Evolutionary conservation across 2,329 filamentous ascomycete genomes (phyloP), one percentile per base, ranked within the genome.

Genomic region (Stagonosporopsis tanaceti): DNA sequence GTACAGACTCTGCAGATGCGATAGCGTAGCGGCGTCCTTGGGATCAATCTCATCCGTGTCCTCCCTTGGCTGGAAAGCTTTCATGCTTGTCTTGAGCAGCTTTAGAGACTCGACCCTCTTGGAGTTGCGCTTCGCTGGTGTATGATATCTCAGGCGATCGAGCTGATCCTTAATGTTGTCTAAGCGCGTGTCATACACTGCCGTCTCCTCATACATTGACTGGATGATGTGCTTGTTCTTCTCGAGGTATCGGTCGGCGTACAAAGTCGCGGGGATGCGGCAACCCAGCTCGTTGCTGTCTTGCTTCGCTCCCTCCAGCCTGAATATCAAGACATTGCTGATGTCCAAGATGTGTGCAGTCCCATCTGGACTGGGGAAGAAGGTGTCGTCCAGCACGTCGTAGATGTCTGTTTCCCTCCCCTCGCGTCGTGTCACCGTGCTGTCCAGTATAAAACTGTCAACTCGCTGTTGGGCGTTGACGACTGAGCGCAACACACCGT

Each of bases 201-300:
- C 67, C 53, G 77, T 77, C 20, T 79, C 65, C 24, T 66, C 60
- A n/a, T 83, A 80, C 55, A 87, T 79, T 8, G 79, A 76, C 40
- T 77, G 77, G 15, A 83, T 79, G 9, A 78, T 66, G 1, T 78
- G 77, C 53, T 79, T 77, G 57, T 83, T 84, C 59, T 79, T 76
- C 46, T 83, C 77, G 42, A 87, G 75, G 68, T 89, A 89, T 42
- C 86, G 81, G 72, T 89, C 87, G 4, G 84, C 79, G 61, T 85
- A 87, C 65, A 86, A 81, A 1, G 79, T 76, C 1, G 80, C 69
- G 3, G 85, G 85, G 17, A 87, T 78, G 6, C 81, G 81, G 40
- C 87, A 74, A 30, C 73, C 73, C 28, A 79, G 66, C 65, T 76
- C 53, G 65, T 62, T 70, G 64, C 73, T 67, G 74, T 76, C 40